Percentiles rank a stretch among this genome's conserved stretches.
Conservation (phyloP, 768 basidiomycete species). For the Xerocomellus amylosporus region DNA sequence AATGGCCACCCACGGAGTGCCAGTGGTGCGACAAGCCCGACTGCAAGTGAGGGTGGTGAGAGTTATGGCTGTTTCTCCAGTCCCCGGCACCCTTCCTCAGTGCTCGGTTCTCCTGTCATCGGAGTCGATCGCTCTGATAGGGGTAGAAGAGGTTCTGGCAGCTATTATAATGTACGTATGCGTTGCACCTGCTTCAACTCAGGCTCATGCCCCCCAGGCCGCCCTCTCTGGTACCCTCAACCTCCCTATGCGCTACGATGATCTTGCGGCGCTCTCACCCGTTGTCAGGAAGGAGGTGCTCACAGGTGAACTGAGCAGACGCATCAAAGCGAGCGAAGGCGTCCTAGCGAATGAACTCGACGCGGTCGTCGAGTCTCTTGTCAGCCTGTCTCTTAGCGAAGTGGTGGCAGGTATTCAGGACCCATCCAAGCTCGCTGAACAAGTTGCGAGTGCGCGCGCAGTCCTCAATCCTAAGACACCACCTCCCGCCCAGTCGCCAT, state of each 20-base stretch:
- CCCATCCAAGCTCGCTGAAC: conserved; percentile 58
- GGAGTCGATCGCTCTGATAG: conserved; percentile 58
- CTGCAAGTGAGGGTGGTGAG: conserved; percentile 78
- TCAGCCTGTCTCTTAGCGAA: conserved; percentile 67
- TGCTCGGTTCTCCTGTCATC: conserved; percentile 56
- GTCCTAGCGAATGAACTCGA: conserved; percentile 59
- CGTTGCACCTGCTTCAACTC: neutral
- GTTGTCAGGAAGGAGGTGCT: conserved; percentile 86
- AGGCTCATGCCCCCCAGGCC: conserved; percentile 46
- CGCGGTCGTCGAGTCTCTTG: conserved; percentile 67
- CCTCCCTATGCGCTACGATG: conserved; percentile 84
- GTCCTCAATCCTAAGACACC: conserved; percentile 36
- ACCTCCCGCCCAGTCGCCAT: conserved; percentile 50
- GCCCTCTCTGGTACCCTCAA: conserved; percentile 78
- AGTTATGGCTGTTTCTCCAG: conserved; percentile 72
- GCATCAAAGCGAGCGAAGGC: conserved; percentile 56
- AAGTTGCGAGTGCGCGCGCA: conserved; percentile 47
- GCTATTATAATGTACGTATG: conserved; percentile 72
- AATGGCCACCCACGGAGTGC: conserved; percentile 78
- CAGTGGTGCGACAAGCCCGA: conserved; percentile 83
- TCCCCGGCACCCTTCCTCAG: conserved; percentile 53
- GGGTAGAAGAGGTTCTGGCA: conserved; percentile 76
- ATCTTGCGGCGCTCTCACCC: conserved; percentile 75
- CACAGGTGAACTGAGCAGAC: conserved; percentile 76
- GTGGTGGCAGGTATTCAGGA: conserved; percentile 77